Conservation (phyloP, 768 basidiomycete species). For the Phlebiopsis flavidoalba region DNA sequence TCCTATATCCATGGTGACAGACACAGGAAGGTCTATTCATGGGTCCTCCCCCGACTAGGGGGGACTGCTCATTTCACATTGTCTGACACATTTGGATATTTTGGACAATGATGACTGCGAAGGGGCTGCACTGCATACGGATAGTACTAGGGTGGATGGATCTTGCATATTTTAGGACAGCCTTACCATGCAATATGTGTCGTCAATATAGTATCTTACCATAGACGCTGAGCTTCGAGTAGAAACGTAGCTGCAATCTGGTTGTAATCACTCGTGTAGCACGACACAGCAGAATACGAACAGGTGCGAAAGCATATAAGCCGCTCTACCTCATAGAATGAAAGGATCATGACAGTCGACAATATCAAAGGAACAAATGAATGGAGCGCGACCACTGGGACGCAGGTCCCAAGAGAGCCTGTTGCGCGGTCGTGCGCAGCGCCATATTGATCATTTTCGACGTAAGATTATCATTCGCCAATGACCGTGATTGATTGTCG, state of each 20-base stretch:
- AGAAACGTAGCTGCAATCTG: background rate
- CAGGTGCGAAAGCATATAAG: background rate
- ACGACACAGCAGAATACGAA: no score
- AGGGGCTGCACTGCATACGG: background rate
- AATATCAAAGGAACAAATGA: constrained; percentile 10
- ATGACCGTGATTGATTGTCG: constrained; percentile 25
- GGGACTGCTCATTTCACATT: background rate
- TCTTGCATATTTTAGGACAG: background rate
- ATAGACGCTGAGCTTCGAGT: background rate
- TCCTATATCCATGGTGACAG: constrained; percentile 61
- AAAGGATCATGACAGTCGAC: background rate
- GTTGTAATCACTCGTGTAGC: background rate
- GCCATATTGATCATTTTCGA: constrained; percentile 54
- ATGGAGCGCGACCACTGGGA: constrained; percentile 60
- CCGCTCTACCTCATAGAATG: background rate
- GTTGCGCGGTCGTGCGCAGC: constrained; percentile 83
- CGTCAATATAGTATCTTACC: background rate
- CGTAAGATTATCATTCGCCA: constrained; percentile 32
- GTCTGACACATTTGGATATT: background rate
- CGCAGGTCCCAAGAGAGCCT: constrained; percentile 55
- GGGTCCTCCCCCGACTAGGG: constrained; percentile 48
- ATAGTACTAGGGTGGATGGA: background rate
- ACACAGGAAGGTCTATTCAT: constrained; percentile 51
- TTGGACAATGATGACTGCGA: background rate
- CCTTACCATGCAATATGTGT: background rate